Base-by-base conservation (phyloP, 2,329 filamentous ascomycete genomes). In the Didymella lethalis region DNA sequence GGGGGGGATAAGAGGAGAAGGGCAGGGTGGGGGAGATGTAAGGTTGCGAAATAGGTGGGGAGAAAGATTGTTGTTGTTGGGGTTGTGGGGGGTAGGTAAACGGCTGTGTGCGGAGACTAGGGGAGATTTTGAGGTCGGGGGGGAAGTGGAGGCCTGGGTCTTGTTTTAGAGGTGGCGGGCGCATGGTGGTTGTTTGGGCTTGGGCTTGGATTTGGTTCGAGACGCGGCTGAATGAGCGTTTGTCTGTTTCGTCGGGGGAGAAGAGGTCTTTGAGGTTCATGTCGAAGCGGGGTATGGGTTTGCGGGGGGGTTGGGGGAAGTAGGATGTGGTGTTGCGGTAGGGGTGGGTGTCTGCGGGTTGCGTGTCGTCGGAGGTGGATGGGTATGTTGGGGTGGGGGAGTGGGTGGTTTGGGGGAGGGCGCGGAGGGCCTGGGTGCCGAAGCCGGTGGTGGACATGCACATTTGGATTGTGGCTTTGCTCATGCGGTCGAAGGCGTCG, bases 391-490 rank as follows among this genome's bases (percentile, higher is more conserved):
- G 66, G 32, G 48, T 68, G 0, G 71, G 69, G 1, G 70, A 72
- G 16, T 64, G 64, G 16, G 68, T 64, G 28, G 64, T 55, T 47
- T 64, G 67, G 3, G 55, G 64, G 7, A 71, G 55, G 4, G 65
- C 59, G 4, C 67, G 70, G 26, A 76, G 65, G 4, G 74, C 73
- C 52, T 76, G 74, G 28, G 77, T 68, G 16, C 91, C 91, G 64
- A 96, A 96, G 0, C 92, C 92, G 18, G 90, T 93, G 0, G 90
- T 94, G 1, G 90, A 91, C 75, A 93, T 89, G 66, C 91, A 93
- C 93, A 97, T 97, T 73, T 94, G 92, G 48, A 98, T 90, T 0
- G 94, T 98, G 10, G 93, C 93, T 79, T 95, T 96, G 69, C 92
- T 93, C 81, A 97, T 98, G 38, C 94, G 87, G 69, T 96, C 92